A percentile compares a stretch with the other conserved stretches of the same genome.
Conservation (phyloP, 345 rosid genomes). For the Citrus unshiu region DNA sequence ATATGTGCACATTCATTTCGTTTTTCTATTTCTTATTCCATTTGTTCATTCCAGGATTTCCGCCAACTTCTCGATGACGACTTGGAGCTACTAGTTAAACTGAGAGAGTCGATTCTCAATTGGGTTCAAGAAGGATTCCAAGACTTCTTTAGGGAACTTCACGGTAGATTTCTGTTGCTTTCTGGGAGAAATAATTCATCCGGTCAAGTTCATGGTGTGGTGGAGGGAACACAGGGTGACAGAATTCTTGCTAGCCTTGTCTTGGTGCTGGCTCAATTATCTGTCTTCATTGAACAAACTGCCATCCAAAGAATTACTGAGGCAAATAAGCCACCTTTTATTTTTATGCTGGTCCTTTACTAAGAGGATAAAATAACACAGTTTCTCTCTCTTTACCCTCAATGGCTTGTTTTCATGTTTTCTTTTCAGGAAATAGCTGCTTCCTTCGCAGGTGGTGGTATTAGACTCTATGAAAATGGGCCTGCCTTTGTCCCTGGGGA, state of each 20-base stretch:
- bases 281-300: constrained; percentile 78
- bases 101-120: constrained; percentile 55
- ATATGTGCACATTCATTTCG: background rate
- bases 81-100: constrained; percentile 54
- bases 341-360: background rate
- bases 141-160: constrained; percentile 72
- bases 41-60: constrained; percentile 55
- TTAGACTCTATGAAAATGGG: constrained; percentile 54
- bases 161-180: constrained; percentile 55
- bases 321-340: constrained; percentile 41
- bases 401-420: constrained; percentile 20
- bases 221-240: constrained; percentile 48
- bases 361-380: background rate
- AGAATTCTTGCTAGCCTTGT: constrained; percentile 66
- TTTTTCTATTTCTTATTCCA: constrained; percentile 10
- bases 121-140: constrained; percentile 98
- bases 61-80: constrained; percentile 73
- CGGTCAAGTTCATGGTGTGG: constrained; percentile 40
- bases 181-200: constrained; percentile 67
- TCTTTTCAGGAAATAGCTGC: constrained; percentile 71
- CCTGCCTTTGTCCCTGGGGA: constrained; percentile 90
- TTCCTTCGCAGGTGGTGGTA: constrained; percentile 75
- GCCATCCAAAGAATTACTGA: constrained; percentile 84
- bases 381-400: background rate
- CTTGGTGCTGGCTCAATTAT: constrained; percentile 85